Base-by-base conservation (phyloP, 2,329 filamentous ascomycete species). In the Knoxdaviesia capensis region DNA sequence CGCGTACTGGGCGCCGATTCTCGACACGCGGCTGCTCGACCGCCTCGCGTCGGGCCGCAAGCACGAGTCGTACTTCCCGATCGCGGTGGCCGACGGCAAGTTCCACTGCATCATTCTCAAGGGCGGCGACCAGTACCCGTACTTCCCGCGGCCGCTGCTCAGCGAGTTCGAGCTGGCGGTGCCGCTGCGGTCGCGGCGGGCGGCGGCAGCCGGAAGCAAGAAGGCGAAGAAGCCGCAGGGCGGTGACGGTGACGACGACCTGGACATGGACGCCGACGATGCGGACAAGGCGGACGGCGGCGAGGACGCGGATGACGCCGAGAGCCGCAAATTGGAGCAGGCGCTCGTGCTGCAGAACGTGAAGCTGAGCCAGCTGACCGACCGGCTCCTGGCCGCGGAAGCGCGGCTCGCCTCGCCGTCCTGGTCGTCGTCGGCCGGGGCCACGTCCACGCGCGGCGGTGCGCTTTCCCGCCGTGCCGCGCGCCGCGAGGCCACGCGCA, bases 51-150 rank as follows among this genome's bases (percentile, higher is more conserved):
- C 75, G 3, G 90, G 90, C 30, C 77, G 79, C 44, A 94, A 94
- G 58, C 72, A 80, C 48, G 90, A 98, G 60, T 74, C 69, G 0
- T 98, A 98, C 64, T 98, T 87, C 72, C 90, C 90, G 1, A 84
- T 98, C 32, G 90, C 90, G 1, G 87, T 96, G 1, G 85, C 88
- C 3, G 77, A 87, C 51, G 71, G 81, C 53, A 88, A 81, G 53
- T 98, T 98, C 59, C 88, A 96, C 66, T 98, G 92, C 63, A 94
- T 98, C 60, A 96, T 98, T 52, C 77, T 98, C 54, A 98, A 98
- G 62, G 90, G 90, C 47, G 82, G 81, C 34, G 90, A 98, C 55
- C 74, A 80, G 54, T 84, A 94, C 54, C 87, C 88, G 1, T 94
- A 90, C 63, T 96, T 88, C 61, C 90, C 85, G 7, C 77, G 82